Conservation (phyloP, 306 rosid genomes). For the Dalbergia oliveri region DNA sequence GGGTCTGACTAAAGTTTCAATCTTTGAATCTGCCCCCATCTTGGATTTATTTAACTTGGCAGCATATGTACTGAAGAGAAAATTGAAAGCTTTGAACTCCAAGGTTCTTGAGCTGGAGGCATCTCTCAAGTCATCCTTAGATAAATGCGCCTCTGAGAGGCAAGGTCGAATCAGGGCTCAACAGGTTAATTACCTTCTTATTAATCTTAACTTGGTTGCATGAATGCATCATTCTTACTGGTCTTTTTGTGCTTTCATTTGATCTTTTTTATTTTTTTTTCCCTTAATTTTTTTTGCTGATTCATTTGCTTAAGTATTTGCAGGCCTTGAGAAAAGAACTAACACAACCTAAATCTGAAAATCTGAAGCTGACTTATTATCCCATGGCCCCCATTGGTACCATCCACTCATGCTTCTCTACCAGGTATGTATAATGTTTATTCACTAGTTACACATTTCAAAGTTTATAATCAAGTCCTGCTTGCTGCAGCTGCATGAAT, state of each 20-base stretch:
- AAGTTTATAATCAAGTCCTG: not conserved
- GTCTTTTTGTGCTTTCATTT: not conserved
- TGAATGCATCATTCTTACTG: not conserved
- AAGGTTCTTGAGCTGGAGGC: slow-evolving; percentile 66
- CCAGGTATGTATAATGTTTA: slow-evolving; percentile 61
- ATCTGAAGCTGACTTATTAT: slow-evolving; percentile 58
- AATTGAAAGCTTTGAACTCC: slow-evolving; percentile 62
- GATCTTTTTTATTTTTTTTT: not conserved
- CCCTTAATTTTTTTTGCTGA: not conserved
- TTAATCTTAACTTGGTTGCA: not conserved
- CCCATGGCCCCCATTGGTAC: slow-evolving; percentile 91
- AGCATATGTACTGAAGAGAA: slow-evolving; percentile 65
- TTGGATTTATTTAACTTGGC: not conserved
- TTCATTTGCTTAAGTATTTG: slow-evolving; percentile 22
- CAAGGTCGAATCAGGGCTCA: slow-evolving; percentile 96
- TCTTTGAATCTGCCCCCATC: not conserved
- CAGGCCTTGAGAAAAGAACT: slow-evolving; percentile 78
- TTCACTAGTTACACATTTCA: slow-evolving; percentile 10
- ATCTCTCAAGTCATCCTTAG: slow-evolving; percentile 65
- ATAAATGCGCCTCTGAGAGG: slow-evolving; percentile 77
- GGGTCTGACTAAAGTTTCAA: not conserved
- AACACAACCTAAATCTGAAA: slow-evolving; percentile 58
- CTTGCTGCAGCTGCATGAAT: slow-evolving; percentile 10
- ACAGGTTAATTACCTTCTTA: slow-evolving; percentile 58
- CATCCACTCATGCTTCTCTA: slow-evolving; percentile 83